A percentile compares a stretch with the other conserved stretches of the same genome.
These are phyloP conservation scores for Arabidopsis lyrata DNA, from an alignment of 441 rosid genomes.

Conservation along the genomic window DNA sequence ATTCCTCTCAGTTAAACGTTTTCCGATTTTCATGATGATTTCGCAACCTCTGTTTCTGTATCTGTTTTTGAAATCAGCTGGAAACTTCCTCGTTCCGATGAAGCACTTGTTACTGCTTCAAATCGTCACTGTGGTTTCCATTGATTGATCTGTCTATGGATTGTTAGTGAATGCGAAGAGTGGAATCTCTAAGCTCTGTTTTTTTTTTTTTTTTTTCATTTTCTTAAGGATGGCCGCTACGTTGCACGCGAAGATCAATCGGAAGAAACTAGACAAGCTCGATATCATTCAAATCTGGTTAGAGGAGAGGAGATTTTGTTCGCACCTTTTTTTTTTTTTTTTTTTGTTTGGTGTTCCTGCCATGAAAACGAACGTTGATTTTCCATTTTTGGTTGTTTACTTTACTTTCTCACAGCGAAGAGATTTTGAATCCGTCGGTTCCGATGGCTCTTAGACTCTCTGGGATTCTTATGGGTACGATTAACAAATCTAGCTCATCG, in stretches of 20 bases:
- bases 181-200: conserved; percentile 37
- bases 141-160: not conserved
- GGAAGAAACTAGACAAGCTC: conserved; percentile 75
- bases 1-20: not conserved
- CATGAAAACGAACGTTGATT: conserved; percentile 15
- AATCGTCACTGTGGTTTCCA: not conserved
- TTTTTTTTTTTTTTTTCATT: not conserved
- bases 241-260: conserved; percentile 80
- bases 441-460: conserved; percentile 96
- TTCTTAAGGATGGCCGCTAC: conserved; percentile 89
- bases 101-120: conserved; percentile 27
- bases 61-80: conserved; percentile 3
- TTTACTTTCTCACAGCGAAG: conserved; percentile 66
- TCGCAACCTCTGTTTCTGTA: conserved; percentile 17
- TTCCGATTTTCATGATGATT: conserved; percentile 13
- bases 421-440: conserved; percentile 86
- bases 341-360: not conserved
- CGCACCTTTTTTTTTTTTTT: not conserved
- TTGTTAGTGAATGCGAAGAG: not conserved
- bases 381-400: not conserved
- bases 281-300: conserved; percentile 80
- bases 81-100: conserved; percentile 23
- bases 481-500: not conserved
- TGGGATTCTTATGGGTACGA: conserved; percentile 89
- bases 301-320: conserved; percentile 14